These are phyloP conservation scores for Magnolia changhungtana DNA, from an alignment of 164 flowering plant species.

Conservation along the genomic window DNA sequence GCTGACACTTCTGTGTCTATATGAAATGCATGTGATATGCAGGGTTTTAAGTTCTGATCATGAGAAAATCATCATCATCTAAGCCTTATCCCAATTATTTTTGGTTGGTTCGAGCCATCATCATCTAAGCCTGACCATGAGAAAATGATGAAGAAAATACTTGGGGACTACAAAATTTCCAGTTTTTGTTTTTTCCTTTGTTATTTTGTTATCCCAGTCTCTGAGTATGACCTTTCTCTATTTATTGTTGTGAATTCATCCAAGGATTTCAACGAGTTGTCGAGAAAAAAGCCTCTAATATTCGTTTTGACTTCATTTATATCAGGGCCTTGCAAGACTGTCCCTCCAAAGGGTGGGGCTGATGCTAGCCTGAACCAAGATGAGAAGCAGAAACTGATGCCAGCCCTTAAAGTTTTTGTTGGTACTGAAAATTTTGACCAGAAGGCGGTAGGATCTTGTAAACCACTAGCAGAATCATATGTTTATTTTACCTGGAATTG, in stretches of 20 bases:
- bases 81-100: no score
- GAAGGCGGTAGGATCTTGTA: slow-evolving; percentile 42
- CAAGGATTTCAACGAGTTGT: not conserved
- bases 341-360: slow-evolving; percentile 28
- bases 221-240: not conserved
- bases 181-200: no score
- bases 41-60: no score
- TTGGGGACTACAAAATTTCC: no score
- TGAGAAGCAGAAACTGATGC: slow-evolving; percentile 30
- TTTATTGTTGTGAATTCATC: not conserved
- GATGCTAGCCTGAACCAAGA: slow-evolving; percentile 23
- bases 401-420: slow-evolving; percentile 50
- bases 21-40: no score
- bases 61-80: no score
- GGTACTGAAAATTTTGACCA: slow-evolving; percentile 60
- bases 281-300: not conserved
- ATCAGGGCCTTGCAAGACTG: slow-evolving; percentile 24
- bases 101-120: no score
- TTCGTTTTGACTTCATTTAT: not conserved
- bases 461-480: not conserved
- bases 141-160: no score
- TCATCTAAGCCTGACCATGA: no score
- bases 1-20: no score
- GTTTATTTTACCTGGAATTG: not conserved
- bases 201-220: no score